phyloP scores from a whole-genome alignment of 768 basidiomycete species.

The Suillus weaverae region DNA sequence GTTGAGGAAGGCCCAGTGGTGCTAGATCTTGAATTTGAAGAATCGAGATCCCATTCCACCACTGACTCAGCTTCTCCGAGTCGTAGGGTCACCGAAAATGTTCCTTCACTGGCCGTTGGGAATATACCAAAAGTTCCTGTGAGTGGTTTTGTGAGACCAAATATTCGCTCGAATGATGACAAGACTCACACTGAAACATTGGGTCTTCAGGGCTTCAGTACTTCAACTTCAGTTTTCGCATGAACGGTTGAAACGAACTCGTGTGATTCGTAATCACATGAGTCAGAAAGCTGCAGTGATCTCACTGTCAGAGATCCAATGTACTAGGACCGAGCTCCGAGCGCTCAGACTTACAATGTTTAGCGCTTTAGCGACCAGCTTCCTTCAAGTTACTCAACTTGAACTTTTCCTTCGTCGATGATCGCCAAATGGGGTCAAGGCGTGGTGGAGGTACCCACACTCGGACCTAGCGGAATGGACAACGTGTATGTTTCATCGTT shows the following conservation, averaged over 20 bases:
- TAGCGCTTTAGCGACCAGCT: too few relatives aligned
- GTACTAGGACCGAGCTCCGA: background rate
- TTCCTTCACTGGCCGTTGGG: background rate
- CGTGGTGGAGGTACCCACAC: background rate
- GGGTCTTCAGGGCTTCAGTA: background rate
- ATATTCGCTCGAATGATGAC: background rate
- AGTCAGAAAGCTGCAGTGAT: background rate
- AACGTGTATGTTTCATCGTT: too few relatives aligned
- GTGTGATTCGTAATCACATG: background rate
- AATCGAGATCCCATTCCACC: background rate
- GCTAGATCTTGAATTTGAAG: background rate
- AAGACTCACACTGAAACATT: background rate
- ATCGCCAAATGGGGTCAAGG: background rate
- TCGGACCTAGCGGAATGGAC: too few relatives aligned
- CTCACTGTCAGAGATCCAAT: background rate
- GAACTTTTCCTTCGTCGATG: background rate
- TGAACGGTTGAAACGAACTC: background rate
- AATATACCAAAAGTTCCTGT: background rate
- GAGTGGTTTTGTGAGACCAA: background rate
- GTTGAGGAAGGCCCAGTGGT: background rate
- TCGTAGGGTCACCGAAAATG: background rate
- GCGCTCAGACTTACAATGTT: too few relatives aligned
- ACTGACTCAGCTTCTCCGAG: too few relatives aligned
- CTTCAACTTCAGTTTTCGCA: background rate
- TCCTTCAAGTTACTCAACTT: too few relatives aligned